Conservation (phyloP, 148 eudicot genomes). For the Rhododendron williamsianum region DNA sequence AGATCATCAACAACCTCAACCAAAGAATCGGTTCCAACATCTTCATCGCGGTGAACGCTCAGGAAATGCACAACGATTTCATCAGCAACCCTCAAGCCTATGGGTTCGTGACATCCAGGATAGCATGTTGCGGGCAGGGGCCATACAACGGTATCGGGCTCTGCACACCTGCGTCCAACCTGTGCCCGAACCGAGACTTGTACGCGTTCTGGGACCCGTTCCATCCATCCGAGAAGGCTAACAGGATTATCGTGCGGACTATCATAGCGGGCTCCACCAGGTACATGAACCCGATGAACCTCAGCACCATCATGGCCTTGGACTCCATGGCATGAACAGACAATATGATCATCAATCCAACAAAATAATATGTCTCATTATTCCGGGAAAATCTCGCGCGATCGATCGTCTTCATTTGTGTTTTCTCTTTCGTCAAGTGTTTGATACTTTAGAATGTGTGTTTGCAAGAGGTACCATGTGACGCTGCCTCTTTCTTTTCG, state of each 20-base stretch:
- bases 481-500: background rate
- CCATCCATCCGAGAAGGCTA: constrained; percentile 39
- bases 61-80: constrained; percentile 22
- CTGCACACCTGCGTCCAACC: constrained; percentile 31
- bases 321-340: constrained; percentile 19
- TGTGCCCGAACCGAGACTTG: constrained; percentile 33
- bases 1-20: constrained; percentile 24
- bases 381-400: background rate
- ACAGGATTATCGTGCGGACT: constrained; percentile 17
- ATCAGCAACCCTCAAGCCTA: constrained; percentile 24
- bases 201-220: constrained; percentile 45
- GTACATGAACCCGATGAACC: constrained; percentile 49
- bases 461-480: background rate
- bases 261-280: constrained; percentile 22
- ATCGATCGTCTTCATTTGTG: background rate
- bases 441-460: background rate
- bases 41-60: constrained; percentile 31
- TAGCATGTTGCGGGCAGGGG: constrained; percentile 50
- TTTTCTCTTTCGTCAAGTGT: background rate
- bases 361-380: background rate
- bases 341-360: background rate
- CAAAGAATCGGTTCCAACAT: constrained; percentile 15
- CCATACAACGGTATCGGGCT: constrained; percentile 37
- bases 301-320: constrained; percentile 40
- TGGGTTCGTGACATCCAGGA: constrained; percentile 39